These are phyloP conservation scores for Candida coleopterorum DNA, from an alignment of 805 yeast genomes.

Conservation along the genomic window DNA sequence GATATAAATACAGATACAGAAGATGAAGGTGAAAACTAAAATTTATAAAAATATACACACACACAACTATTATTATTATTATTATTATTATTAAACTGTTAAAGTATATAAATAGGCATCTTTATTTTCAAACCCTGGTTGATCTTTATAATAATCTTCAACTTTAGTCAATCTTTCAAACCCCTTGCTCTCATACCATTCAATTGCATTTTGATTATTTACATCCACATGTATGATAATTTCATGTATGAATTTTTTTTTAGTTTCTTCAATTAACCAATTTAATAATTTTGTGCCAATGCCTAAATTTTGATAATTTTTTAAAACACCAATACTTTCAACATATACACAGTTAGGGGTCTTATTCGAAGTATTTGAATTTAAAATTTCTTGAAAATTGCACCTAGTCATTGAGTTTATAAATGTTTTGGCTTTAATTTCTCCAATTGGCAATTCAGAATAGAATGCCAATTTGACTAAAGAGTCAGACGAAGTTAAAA, in stretches of 20 bases:
- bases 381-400: constrained; percentile 13
- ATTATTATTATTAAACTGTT: constrained; percentile 21
- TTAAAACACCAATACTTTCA: constrained; percentile 63
- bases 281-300: constrained; percentile 58
- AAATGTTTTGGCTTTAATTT: constrained; percentile 52
- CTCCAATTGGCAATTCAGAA: constrained; percentile 80
- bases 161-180: constrained; percentile 34
- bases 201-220: constrained; percentile 35
- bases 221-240: constrained; percentile 51
- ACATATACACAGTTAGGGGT: constrained; percentile 56
- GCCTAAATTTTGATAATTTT: constrained; percentile 56
- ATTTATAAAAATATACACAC: not conserved
- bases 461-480: constrained; percentile 58
- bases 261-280: constrained; percentile 53
- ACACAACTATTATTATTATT: too few species aligned
- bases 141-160: constrained; percentile 45
- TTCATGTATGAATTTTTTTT: constrained; percentile 48
- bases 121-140: constrained; percentile 41
- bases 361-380: constrained; percentile 17
- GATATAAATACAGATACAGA: constrained; percentile 45
- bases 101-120: constrained; percentile 42
- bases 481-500: constrained; percentile 41
- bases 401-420: constrained; percentile 33
- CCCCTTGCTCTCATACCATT: constrained; percentile 51
- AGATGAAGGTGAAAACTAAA: constrained; percentile 26